Percentiles rank a stretch among this genome's conserved stretches.
Evolutionary conservation across 2,329 filamentous ascomycete species (phyloP).

Genomic region (Pseudogymnoascus sp.): DNA sequence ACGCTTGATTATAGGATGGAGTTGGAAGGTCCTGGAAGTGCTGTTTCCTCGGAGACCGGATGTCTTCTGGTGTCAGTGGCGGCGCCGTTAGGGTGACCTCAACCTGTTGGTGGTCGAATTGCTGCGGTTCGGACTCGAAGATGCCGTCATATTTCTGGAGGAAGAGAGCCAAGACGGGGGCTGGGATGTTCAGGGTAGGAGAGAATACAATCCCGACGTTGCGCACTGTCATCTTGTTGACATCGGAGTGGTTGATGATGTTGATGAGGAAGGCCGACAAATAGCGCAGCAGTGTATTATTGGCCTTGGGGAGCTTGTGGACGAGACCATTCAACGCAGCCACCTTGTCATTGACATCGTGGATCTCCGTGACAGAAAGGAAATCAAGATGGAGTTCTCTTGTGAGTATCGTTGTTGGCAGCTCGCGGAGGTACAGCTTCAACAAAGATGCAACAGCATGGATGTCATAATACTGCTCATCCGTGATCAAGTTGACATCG

Average conservation of each 20-base stretch:
- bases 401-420: conserved; percentile 85
- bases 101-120: conserved; percentile 47
- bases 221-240: conserved; percentile 97
- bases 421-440: conserved; percentile 86
- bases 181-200: conserved; percentile 91
- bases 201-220: conserved; percentile 98
- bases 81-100: conserved; percentile 35
- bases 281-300: conserved; percentile 73
- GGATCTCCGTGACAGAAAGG: conserved; percentile 70
- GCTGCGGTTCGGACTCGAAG: conserved; percentile 63
- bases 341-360: conserved; percentile 68
- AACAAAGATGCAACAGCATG: conserved; percentile 90
- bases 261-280: conserved; percentile 82
- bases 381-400: conserved; percentile 87
- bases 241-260: conserved; percentile 80
- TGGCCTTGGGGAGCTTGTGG: conserved; percentile 68
- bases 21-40: conserved; percentile 60
- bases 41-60: conserved; percentile 55
- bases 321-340: conserved; percentile 68
- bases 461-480: conserved; percentile 85
- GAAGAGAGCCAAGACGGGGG: conserved; percentile 87
- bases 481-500: conserved; percentile 77
- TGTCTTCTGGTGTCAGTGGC: conserved; percentile 43
- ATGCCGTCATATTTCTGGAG: conserved; percentile 83
- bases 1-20: conserved; percentile 50